These are phyloP conservation scores for Thecaphora thlaspeos DNA, from an alignment of 1,284 basidiomycete species.

Conservation along the genomic window DNA sequence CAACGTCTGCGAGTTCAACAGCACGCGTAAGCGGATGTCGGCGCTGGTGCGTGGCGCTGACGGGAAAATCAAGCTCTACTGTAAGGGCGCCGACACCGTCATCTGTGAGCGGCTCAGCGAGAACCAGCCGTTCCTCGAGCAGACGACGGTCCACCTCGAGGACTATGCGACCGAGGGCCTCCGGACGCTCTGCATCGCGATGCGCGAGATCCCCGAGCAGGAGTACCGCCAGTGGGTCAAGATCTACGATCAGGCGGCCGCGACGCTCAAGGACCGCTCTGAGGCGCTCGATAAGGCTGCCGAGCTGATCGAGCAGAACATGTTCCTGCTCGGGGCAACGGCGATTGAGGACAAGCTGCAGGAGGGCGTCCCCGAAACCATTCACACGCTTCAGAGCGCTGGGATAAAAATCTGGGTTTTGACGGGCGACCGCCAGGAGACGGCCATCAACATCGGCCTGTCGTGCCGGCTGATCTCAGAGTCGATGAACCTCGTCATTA, in stretches of 20 bases:
- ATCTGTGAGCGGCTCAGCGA: constrained; percentile 59
- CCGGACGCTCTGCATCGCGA: constrained; percentile 93
- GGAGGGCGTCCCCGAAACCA: constrained; percentile 96
- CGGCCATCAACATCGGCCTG: constrained; percentile 98
- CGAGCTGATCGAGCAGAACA: constrained; percentile 90
- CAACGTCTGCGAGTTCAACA: constrained; percentile 99
- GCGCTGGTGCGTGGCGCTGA: constrained; percentile 83
- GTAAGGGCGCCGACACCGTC: constrained; percentile 97
- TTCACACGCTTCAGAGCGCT: constrained; percentile 94
- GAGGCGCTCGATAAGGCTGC: constrained; percentile 93
- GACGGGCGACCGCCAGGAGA: constrained; percentile 97
- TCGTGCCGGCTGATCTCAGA: constrained; percentile 95
- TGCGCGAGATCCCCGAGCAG: constrained; percentile 81
- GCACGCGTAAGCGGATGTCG: constrained; percentile 95
- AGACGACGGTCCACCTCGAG: constrained; percentile 85
- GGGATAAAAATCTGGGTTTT: constrained; percentile 99
- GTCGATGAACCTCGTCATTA: constrained; percentile 91
- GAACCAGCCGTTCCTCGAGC: constrained; percentile 76
- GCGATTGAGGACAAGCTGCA: constrained; percentile 98
- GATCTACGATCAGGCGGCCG: constrained; percentile 86
- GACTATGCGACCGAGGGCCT: constrained; percentile 81
- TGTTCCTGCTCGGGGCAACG: constrained; percentile 89
- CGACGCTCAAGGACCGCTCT: constrained; percentile 85
- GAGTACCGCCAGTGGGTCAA: constrained; percentile 86
- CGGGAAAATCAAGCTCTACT: constrained; percentile 89